phyloP scores from a whole-genome alignment of 192 early-diverging fungal genomes.

The Dissophora globulifera region DNA sequence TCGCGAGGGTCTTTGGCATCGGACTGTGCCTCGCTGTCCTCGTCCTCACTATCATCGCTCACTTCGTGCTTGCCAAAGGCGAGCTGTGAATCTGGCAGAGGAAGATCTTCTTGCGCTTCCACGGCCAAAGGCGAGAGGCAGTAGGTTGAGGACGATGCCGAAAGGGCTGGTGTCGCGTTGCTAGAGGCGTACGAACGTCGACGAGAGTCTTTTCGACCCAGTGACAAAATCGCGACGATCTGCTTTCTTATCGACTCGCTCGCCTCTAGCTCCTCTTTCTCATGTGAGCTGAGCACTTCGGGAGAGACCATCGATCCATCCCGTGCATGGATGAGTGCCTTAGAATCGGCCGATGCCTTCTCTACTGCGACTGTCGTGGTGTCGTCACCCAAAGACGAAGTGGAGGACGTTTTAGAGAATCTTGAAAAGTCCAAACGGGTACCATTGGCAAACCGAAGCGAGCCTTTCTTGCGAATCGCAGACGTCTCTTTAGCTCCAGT shows the following conservation, averaged over 20 bases:
- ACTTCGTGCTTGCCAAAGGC: background rate
- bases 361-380: no score
- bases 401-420: no score
- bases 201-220: constrained; percentile 12
- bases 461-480: background rate
- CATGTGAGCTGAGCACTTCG: background rate
- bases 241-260: constrained; percentile 18
- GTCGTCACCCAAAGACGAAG: no score
- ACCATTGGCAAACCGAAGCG: constrained; percentile 25
- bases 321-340: no score
- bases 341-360: no score
- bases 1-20: background rate
- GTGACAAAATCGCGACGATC: constrained; percentile 22
- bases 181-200: background rate
- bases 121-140: constrained; percentile 40
- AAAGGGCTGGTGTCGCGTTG: background rate
- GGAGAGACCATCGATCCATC: no score
- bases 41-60: constrained; percentile 7
- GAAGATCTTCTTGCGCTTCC: constrained; percentile 38
- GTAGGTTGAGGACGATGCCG: background rate
- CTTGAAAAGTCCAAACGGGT: constrained; percentile 7
- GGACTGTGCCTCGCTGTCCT: background rate
- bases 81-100: background rate
- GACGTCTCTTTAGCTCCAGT: constrained; percentile 10
- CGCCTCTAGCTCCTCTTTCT: background rate